Base-by-base conservation (phyloP, 352 stramenopile genomes). In the Phytophthora melonis region DNA sequence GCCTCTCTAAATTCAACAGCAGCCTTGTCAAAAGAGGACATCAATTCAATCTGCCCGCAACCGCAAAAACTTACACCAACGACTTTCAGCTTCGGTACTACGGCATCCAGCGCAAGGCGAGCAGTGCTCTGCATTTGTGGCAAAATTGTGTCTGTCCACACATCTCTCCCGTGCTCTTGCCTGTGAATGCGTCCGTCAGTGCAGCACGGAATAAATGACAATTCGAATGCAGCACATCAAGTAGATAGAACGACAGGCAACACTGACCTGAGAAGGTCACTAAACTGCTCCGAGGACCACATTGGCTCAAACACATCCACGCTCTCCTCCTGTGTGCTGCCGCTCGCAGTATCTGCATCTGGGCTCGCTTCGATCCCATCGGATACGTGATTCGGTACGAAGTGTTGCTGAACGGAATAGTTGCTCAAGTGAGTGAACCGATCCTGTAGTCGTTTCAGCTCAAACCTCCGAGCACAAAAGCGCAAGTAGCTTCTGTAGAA, bases 351-450 rank as follows among this genome's bases (percentile, higher is more conserved):
- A 18, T 73, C 30, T 13, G 36, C 27, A 10, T 7, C 30, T 36
- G 7, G 7, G 45, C 1, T 41, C n/a, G 45, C 53, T 27, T 68
- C 58, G 27, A 19, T 50, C 18, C 18, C 32, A 4, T 57, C 9
- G 2, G 19, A 8, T 21, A 8, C n/a, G 7, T 49, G 53, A 3
- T 64, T 23, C 16, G 34, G 25, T 1, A 54, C 41, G 18, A 77
- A 84, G 10, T 93, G 41, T 60, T 94, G 92, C 50, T 97, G 91
- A 30, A 97, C 74, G 2, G 91, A 96, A 68, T 92, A 91, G 69
- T 97, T 97, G 68, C 87, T 95, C 45, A 97, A 63, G 52, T 97
- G 91, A 8, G 82, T 81, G 53, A 90, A 91, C 5, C 54, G 74
- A 72, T 96, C 88, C 1, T 81, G 65, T 10, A 92, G 64, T 11